phyloP scores from a whole-genome alignment of 139 green algal species.

The Limnomonas spitsbergensis region DNA sequence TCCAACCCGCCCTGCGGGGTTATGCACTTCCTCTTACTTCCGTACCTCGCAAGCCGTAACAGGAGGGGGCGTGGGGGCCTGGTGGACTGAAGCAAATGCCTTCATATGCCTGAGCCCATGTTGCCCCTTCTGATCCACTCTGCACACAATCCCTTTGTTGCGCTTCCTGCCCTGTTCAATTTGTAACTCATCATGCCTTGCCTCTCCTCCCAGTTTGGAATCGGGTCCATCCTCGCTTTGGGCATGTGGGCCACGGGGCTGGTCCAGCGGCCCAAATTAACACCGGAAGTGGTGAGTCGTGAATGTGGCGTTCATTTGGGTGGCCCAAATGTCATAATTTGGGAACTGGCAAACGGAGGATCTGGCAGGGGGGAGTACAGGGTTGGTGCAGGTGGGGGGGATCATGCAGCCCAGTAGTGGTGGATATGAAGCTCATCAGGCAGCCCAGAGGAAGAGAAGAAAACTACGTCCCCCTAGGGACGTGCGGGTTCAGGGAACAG shows the following conservation, averaged over 20 bases:
- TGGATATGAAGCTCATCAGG: not conserved
- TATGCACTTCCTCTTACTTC: too few relatives aligned
- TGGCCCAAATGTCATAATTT: not conserved
- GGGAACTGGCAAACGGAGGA: not conserved
- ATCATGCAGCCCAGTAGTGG: not conserved
- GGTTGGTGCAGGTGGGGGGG: not conserved
- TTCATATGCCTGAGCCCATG: not conserved
- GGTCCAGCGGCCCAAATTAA: slow-evolving; percentile 63
- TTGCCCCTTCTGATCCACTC: not conserved
- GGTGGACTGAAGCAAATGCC: not conserved
- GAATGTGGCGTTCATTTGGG: not conserved
- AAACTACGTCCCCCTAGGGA: not conserved
- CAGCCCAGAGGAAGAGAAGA: not conserved
- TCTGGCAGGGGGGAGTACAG: not conserved
- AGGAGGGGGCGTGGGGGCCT: not conserved
- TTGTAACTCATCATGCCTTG: not conserved
- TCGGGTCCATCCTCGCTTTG: slow-evolving; percentile 66
- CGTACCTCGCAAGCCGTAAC: not conserved
- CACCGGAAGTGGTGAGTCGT: not conserved
- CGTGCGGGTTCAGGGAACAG: not conserved
- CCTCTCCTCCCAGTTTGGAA: slow-evolving; percentile 65
- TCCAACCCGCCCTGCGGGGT: too few relatives aligned
- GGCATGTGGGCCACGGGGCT: slow-evolving; percentile 70
- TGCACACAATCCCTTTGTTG: too few relatives aligned
- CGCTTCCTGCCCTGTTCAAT: too few relatives aligned